Evolutionary conservation across 2,329 filamentous ascomycete species (phyloP).

Genomic region (Lachnum nothofagi): DNA sequence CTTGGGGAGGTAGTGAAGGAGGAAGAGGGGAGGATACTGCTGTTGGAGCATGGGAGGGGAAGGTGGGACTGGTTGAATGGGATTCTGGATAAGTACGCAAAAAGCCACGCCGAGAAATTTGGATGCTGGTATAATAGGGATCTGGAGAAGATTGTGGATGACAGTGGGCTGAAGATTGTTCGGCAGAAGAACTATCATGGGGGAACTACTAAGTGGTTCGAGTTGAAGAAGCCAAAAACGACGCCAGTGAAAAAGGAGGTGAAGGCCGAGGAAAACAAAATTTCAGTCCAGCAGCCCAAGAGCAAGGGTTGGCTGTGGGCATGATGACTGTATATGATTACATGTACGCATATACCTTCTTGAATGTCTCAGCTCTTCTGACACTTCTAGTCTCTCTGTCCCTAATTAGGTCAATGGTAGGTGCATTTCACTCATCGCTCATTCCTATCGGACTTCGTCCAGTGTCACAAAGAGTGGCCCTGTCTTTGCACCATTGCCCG

Average conservation of each 20-base stretch:
- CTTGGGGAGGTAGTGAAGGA: constrained; percentile 50
- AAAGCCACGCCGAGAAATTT: constrained; percentile 52
- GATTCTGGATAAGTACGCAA: constrained; percentile 51
- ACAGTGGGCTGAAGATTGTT: constrained; percentile 55
- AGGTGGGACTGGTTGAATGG: constrained; percentile 51
- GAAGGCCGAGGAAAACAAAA: constrained; percentile 1
- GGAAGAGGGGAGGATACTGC: constrained; percentile 52
- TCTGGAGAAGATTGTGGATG: constrained; percentile 49
- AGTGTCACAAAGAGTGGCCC: no score
- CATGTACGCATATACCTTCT: no score
- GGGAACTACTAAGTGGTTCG: constrained; percentile 55
- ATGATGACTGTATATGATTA: no score
- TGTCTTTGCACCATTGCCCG: no score
- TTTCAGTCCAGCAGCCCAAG: no score
- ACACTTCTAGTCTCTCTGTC: no score
- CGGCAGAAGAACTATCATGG: constrained; percentile 48
- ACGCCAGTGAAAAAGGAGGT: no score
- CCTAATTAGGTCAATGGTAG: no score
- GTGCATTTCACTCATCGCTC: no score
- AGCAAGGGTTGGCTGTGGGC: no score
- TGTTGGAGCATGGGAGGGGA: constrained; percentile 59
- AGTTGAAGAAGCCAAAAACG: constrained; percentile 40
- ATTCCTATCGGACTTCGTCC: no score
- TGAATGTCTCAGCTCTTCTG: no score
- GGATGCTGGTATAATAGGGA: constrained; percentile 68